phyloP scores from a whole-genome alignment of 768 basidiomycete species.

The Lentinula detonsa region DNA sequence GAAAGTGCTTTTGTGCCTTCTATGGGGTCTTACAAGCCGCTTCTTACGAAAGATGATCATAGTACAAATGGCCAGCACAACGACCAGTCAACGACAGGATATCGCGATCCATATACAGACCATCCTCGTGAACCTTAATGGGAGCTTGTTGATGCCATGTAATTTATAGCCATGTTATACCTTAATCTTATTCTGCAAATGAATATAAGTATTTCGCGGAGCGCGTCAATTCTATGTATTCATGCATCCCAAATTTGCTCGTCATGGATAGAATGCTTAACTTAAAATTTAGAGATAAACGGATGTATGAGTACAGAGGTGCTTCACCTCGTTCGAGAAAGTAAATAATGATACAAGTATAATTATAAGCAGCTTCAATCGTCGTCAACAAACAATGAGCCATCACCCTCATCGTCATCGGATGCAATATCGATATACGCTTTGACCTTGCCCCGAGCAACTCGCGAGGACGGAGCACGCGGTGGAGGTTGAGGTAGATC shows the following conservation, averaged over 20 bases:
- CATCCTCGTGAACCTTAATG: not conserved
- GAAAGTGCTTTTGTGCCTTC: not conserved
- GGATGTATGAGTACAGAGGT: too few species aligned
- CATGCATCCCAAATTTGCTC: too few species aligned
- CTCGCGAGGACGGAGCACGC: constrained; percentile 38
- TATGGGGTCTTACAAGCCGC: not conserved
- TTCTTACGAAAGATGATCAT: not conserved
- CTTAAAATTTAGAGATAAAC: too few species aligned
- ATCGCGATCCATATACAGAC: not conserved
- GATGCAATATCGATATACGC: constrained; percentile 60
- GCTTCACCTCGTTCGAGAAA: too few species aligned
- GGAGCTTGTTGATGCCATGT: too few species aligned
- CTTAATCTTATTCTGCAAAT: too few species aligned
- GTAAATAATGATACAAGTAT: not conserved
- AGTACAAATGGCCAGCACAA: not conserved
- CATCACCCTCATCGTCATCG: constrained; percentile 41
- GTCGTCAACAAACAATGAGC: constrained; percentile 42
- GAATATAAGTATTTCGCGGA: too few species aligned
- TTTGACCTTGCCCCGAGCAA: constrained; percentile 44
- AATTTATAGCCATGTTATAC: too few species aligned
- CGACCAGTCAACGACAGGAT: not conserved
- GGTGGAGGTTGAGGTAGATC: constrained; percentile 32
- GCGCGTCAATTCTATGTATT: too few species aligned
- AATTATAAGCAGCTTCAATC: constrained; percentile 14
- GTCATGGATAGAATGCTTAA: too few species aligned